Base-by-base conservation (phyloP, 2,329 filamentous ascomycete genomes). In the Penicillium corylophilum region DNA sequence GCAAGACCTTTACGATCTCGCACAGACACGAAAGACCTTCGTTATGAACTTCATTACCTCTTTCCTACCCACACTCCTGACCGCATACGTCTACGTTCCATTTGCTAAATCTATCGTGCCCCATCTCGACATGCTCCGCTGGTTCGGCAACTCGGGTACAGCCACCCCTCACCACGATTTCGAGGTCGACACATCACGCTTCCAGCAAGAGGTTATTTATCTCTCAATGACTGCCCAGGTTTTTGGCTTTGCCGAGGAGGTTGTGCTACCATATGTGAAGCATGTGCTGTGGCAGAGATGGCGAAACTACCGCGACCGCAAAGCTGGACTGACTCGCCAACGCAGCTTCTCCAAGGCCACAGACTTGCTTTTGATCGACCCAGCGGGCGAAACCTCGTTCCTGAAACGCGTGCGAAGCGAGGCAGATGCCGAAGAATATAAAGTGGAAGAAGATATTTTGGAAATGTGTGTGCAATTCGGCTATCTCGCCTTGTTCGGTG, bases 11-110 rank as follows among this genome's bases (percentile, higher is more conserved):
- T 88, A 96, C 64, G 85, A 95, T 54, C 84, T 88, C 18, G 88
- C 92, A 1, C 82, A 96, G 67, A 90, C 94, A 0, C 86, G 89
- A 52, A 99, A 99, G 77, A 88, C 95, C 29, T 97, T 99, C 65
- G 85, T 97, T 13, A 83, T 97, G 65, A 95, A 96, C 76, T 96
- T 96, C 73, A 93, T 97, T 73, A 95, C 91, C 5, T 95, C 92
- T 0, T 97, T 96, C 69, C 84, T 95, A 46, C 89, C 90, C 1
- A 86, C 95, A n/a, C 86, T 95, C 66, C 81, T 97, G 16, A 96
- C 92, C 0, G 90, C 92, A 0, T 97, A 96, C 62, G 85, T 96
- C 56, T 97, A 96, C 64, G 89, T 96, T 18, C 93, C 93, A 0
- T 97, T 97, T 63, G 93, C 90, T 13, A 84, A 85, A 53, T 73